Percentiles rank a stretch among this genome's conserved stretches.
These are phyloP conservation scores for Daldinia grandis DNA, from an alignment of 495 filamentous ascomycete species.

Conservation along the genomic window DNA sequence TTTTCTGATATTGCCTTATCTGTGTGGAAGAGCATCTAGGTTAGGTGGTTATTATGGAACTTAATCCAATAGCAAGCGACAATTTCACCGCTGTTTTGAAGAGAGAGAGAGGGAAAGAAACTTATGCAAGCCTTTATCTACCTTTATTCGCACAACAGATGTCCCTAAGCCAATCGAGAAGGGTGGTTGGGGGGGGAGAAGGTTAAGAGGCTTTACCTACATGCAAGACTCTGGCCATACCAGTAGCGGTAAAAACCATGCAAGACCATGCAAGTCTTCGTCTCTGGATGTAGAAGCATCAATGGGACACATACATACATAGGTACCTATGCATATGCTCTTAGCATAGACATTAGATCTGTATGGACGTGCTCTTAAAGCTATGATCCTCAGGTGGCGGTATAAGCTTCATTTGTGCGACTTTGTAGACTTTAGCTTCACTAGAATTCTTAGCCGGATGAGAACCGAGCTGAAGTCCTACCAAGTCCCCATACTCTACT, in stretches of 20 bases:
- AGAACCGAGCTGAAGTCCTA: not conserved
- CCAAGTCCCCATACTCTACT: not conserved
- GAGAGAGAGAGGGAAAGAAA: not conserved
- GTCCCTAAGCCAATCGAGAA: not conserved
- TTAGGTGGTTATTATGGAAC: not conserved
- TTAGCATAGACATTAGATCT: too few relatives aligned
- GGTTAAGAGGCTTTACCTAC: not conserved
- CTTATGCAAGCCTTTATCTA: not conserved
- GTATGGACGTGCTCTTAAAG: too few relatives aligned
- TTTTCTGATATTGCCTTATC: not conserved
- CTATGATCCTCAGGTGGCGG: too few relatives aligned
- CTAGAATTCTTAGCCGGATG: not conserved
- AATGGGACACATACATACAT: not conserved
- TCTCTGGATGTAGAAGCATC: too few relatives aligned
- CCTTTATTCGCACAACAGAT: not conserved
- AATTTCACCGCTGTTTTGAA: conserved; percentile 1
- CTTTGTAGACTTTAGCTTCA: not conserved
- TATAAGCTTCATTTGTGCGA: not conserved
- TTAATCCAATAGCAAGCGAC: not conserved
- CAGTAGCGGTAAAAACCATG: not conserved
- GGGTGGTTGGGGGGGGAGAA: not conserved
- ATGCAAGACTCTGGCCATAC: not conserved
- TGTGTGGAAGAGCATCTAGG: too few relatives aligned
- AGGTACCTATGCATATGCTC: not conserved
- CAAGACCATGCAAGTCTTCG: too few relatives aligned